Evolutionary conservation across 2,329 filamentous ascomycete genomes (phyloP).

Genomic region (Neodidymelliopsis sp.): DNA sequence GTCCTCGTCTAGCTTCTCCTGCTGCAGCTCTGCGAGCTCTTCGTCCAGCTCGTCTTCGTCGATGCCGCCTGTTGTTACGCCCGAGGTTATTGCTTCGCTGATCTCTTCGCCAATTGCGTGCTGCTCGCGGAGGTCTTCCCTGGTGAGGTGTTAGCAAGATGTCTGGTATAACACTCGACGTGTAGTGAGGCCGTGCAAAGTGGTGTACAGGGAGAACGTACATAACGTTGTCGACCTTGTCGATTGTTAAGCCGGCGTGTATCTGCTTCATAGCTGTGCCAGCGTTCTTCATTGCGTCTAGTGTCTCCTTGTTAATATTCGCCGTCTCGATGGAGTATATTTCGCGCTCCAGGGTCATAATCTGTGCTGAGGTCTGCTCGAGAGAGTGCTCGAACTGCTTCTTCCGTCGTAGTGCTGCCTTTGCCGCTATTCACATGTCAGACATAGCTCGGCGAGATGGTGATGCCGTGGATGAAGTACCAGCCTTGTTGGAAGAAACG

Average conservation of each 20-base stretch:
- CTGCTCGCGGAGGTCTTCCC: conserved; percentile 90
- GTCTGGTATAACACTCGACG: too few relatives aligned
- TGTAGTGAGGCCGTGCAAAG: too few relatives aligned
- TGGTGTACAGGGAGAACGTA: conserved; percentile 59
- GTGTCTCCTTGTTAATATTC: conserved; percentile 97
- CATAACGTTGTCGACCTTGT: conserved; percentile 96
- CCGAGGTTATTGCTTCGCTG: conserved; percentile 78
- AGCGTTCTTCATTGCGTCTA: conserved; percentile 92
- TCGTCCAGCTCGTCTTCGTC: conserved; percentile 88
- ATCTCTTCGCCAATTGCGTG: conserved; percentile 95
- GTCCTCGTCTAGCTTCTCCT: conserved; percentile 90
- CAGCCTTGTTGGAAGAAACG: conserved; percentile 85
- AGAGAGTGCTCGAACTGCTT: conserved; percentile 92
- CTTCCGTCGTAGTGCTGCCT: conserved; percentile 89
- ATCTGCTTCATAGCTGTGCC: conserved; percentile 92
- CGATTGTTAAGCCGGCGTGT: conserved; percentile 86
- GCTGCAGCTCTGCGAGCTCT: conserved; percentile 85
- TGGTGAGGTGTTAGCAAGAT: conserved; percentile 52
- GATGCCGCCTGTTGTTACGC: conserved; percentile 71
- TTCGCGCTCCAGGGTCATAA: conserved; percentile 90
- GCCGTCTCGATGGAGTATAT: conserved; percentile 97
- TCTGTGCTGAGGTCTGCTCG: conserved; percentile 88
- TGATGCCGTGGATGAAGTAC: conserved; percentile 62
- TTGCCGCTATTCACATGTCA: conserved; percentile 70
- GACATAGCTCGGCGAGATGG: conserved; percentile 6